phyloP scores from a whole-genome alignment of 176 grass and related monocot genomes.

The Oryza longistaminata region DNA sequence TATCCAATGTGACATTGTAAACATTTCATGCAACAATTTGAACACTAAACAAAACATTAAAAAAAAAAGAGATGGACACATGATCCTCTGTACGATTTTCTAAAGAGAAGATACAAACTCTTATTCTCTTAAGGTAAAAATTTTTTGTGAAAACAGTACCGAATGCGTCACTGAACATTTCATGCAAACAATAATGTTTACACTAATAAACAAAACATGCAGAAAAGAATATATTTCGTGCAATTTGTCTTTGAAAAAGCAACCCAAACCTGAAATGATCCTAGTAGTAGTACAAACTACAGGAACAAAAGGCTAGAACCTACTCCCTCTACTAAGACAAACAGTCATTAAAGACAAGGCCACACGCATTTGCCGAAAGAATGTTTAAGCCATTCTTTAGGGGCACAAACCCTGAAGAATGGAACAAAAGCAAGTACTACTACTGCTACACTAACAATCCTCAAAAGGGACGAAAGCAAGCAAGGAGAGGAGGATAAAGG shows the following conservation, averaged over 20 bases:
- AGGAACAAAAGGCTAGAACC: constrained; percentile 34
- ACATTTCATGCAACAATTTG: not conserved
- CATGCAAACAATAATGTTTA: no score
- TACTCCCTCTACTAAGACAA: constrained; percentile 20
- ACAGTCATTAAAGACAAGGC: constrained; percentile 66
- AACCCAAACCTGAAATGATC: not conserved
- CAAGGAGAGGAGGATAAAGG: constrained; percentile 11
- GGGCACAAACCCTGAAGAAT: constrained; percentile 47
- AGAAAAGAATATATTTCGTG: not conserved
- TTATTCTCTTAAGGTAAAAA: not conserved
- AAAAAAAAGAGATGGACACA: no score
- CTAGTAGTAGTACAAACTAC: not conserved
- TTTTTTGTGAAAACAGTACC: not conserved
- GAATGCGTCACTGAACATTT: no score
- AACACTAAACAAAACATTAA: not conserved
- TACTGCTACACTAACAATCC: constrained; percentile 7
- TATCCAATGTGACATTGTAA: not conserved
- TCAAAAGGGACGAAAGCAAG: constrained; percentile 85
- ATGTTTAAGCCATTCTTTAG: constrained; percentile 57
- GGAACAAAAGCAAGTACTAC: constrained; percentile 48
- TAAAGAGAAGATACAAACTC: no score
- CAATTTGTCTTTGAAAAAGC: not conserved
- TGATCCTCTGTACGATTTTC: no score
- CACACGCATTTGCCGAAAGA: constrained; percentile 51
- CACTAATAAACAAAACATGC: not conserved